Evolutionary conservation across 768 basidiomycete genomes (phyloP).

Genomic region (Nidularia sp.): DNA sequence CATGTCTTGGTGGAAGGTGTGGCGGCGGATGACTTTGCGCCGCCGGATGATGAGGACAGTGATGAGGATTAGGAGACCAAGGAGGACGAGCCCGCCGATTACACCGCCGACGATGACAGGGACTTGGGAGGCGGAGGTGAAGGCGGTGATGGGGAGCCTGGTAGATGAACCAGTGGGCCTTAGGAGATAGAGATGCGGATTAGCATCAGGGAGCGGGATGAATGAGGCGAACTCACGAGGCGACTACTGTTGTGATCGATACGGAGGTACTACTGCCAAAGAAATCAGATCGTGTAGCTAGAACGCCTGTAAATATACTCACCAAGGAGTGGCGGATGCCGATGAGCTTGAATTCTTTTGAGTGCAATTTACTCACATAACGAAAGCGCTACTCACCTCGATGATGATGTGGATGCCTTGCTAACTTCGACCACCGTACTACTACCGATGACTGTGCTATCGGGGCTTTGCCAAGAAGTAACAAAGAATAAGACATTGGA

Average conservation of each 20-base stretch:
- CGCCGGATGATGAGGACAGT: conserved; percentile 8
- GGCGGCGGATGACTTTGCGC: conserved; percentile 1
- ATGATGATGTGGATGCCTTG: too few species aligned
- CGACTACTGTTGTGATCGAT: neutral
- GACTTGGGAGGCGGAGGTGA: neutral
- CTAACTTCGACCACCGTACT: too few species aligned
- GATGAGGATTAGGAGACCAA: conserved; percentile 9
- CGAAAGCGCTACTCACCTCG: too few species aligned
- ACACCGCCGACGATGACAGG: conserved; percentile 12
- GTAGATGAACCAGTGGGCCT: neutral
- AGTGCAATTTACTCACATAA: too few species aligned
- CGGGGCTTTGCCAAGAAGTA: too few species aligned
- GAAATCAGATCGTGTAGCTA: too few species aligned
- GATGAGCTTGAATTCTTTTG: too few species aligned
- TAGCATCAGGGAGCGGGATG: neutral
- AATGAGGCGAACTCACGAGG: neutral
- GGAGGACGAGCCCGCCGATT: conserved; percentile 8
- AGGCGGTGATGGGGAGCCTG: neutral
- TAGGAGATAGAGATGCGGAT: neutral
- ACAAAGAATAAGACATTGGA: too few species aligned
- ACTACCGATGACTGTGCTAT: too few species aligned
- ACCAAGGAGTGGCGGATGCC: too few species aligned
- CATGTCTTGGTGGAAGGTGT: conserved; percentile 13
- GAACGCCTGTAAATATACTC: too few species aligned
- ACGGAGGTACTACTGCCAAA: neutral